phyloP scores from a whole-genome alignment of 2,329 filamentous ascomycete genomes.

The Hypoxylon sp. region DNA sequence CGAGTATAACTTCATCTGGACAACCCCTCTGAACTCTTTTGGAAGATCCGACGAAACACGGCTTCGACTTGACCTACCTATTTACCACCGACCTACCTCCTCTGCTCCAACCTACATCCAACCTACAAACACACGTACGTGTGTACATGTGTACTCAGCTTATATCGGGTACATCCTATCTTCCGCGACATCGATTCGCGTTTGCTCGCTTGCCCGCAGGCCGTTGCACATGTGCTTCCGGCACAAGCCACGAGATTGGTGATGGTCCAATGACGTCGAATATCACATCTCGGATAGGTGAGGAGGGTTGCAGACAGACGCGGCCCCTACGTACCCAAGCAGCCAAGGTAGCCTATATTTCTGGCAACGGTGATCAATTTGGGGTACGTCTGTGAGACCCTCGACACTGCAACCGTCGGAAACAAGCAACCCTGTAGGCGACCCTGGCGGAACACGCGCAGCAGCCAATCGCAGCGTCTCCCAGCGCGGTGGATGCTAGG shows the following conservation, averaged over 20 bases:
- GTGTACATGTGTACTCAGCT: too few relatives aligned
- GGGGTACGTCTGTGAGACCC: too few relatives aligned
- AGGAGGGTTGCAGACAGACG: conserved; percentile 5
- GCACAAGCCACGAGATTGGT: conserved; percentile 1
- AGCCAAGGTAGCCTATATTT: too few relatives aligned
- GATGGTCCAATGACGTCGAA: conserved; percentile 22
- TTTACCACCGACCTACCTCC: too few relatives aligned
- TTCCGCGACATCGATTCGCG: background rate
- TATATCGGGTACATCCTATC: too few relatives aligned
- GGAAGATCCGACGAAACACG: too few relatives aligned
- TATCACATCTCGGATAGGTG: conserved; percentile 22
- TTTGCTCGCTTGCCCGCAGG: background rate
- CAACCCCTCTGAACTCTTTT: too few relatives aligned
- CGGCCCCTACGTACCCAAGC: too few relatives aligned
- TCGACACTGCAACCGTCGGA: conserved; percentile 28
- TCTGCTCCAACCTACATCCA: too few relatives aligned
- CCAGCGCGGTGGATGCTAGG: conserved; percentile 34
- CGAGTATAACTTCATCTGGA: background rate
- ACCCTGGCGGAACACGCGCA: conserved; percentile 8
- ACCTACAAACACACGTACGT: too few relatives aligned
- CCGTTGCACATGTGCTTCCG: background rate
- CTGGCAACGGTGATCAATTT: too few relatives aligned
- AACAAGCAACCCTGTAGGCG: conserved; percentile 20
- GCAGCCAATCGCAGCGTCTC: conserved; percentile 35
- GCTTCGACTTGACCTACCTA: too few relatives aligned